Evolutionary conservation across 106 monocot species (phyloP).

Genomic region (Triglochin maritima): DNA sequence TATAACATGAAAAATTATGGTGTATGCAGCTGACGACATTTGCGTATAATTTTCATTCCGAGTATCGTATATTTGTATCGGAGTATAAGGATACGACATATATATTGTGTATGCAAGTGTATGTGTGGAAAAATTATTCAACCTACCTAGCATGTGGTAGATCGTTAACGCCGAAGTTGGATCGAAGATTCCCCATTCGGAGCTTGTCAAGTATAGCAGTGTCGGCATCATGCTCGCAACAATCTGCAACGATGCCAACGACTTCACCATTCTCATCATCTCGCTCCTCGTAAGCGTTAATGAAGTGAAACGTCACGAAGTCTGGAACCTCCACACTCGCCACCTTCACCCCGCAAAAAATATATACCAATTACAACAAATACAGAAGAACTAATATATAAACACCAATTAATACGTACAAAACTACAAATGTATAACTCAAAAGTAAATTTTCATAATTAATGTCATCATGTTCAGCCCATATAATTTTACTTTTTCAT

Average conservation of each 20-base stretch:
- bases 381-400: neutral
- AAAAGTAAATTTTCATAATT: too few species aligned
- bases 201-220: slow-evolving; percentile 77
- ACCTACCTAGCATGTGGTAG: slow-evolving; percentile 80
- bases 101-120: too few species aligned
- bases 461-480: too few species aligned
- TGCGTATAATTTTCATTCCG: too few species aligned
- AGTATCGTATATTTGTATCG: too few species aligned
- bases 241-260: slow-evolving; percentile 72
- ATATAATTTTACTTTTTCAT: too few species aligned
- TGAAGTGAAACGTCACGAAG: slow-evolving; percentile 92
- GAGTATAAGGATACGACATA: too few species aligned
- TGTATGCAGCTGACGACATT: too few species aligned
- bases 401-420: neutral
- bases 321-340: slow-evolving; percentile 86
- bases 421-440: too few species aligned
- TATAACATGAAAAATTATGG: too few species aligned
- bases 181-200: slow-evolving; percentile 50
- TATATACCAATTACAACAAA: neutral
- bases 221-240: slow-evolving; percentile 85
- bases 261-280: slow-evolving; percentile 50
- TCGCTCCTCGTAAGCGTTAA: slow-evolving; percentile 87
- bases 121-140: neutral
- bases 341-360: slow-evolving; percentile 22
- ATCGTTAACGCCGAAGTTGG: slow-evolving; percentile 40